Conservation (phyloP, 768 basidiomycete species). For the Phylloporus sp. region DNA sequence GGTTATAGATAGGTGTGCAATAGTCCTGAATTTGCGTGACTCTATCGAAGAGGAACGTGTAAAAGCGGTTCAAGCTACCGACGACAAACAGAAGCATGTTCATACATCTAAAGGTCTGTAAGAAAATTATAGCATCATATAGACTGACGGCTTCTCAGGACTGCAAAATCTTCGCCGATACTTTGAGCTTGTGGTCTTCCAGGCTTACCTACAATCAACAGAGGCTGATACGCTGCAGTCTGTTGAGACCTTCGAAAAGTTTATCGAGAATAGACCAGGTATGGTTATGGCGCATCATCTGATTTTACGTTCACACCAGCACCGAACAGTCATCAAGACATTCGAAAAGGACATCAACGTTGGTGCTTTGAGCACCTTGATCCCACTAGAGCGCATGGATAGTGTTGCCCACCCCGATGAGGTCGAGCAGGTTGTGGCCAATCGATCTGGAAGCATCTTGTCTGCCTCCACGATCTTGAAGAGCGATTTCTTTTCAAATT, state of each 20-base stretch:
- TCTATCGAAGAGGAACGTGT: conserved; percentile 80
- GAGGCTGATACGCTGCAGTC: conserved; percentile 76
- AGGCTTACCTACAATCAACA: conserved; percentile 81
- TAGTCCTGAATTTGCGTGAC: conserved; percentile 82
- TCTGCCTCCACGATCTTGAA: conserved; percentile 93
- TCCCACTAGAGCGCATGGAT: conserved; percentile 74
- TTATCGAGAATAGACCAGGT: conserved; percentile 85
- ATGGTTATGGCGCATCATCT: conserved; percentile 6
- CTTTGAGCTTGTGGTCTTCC: conserved; percentile 83
- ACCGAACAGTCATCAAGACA: conserved; percentile 79
- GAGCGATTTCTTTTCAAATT: conserved; percentile 88
- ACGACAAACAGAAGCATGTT: conserved; percentile 62
- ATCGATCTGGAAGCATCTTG: conserved; percentile 79
- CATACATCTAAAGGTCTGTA: conserved; percentile 68
- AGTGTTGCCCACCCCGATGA: conserved; percentile 87
- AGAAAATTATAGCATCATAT: background rate
- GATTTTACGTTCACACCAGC: background rate
- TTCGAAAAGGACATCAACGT: conserved; percentile 86
- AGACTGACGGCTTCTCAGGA: conserved; percentile 38
- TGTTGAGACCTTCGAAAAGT: conserved; percentile 75
- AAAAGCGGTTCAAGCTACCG: conserved; percentile 72
- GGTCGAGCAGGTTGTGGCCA: conserved; percentile 79
- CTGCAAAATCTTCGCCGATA: conserved; percentile 80
- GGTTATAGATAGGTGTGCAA: conserved; percentile 81
- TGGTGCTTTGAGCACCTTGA: conserved; percentile 75